A percentile compares a stretch with the other conserved stretches of the same genome.
phyloP scores from a whole-genome alignment of 805 yeast species.

The Pichia exigua region DNA sequence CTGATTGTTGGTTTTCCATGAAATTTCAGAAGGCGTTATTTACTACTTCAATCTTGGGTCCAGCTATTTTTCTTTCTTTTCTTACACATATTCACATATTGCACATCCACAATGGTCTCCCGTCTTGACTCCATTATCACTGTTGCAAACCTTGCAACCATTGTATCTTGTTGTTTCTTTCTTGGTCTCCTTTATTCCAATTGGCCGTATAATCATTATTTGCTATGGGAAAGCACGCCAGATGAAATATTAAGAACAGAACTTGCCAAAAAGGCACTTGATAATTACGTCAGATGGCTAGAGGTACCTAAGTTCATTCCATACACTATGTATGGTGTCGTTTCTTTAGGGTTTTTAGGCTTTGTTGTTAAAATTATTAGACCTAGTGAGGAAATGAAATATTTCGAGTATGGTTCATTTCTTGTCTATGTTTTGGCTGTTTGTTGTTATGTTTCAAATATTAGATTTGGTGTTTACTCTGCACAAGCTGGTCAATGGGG shows the following conservation, averaged over 20 bases:
- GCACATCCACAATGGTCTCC: slow-evolving; percentile 9
- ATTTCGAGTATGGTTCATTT: slow-evolving; percentile 85
- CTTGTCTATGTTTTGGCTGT: slow-evolving; percentile 64
- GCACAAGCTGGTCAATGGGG: slow-evolving; percentile 80
- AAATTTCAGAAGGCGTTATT: neutral
- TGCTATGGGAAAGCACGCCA: slow-evolving; percentile 56
- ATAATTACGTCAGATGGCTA: slow-evolving; percentile 73
- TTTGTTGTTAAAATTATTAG: slow-evolving; percentile 70
- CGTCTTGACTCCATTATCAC: slow-evolving; percentile 29
- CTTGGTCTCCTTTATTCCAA: slow-evolving; percentile 75
- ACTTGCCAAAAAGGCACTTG: slow-evolving; percentile 35
- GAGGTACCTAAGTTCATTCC: slow-evolving; percentile 50
- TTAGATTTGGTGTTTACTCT: slow-evolving; percentile 70
- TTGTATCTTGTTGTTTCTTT: slow-evolving; percentile 55
- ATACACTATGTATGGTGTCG: slow-evolving; percentile 54
- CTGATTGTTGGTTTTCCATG: neutral
- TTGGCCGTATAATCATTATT: slow-evolving; percentile 71
- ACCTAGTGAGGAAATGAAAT: slow-evolving; percentile 77
- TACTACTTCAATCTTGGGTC: neutral
- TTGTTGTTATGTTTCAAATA: slow-evolving; percentile 78
- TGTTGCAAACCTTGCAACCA: slow-evolving; percentile 24
- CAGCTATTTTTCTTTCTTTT: neutral
- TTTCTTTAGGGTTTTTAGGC: slow-evolving; percentile 63
- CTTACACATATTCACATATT: too few species aligned
- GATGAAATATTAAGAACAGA: slow-evolving; percentile 46